A percentile compares a stretch with the other conserved stretches of the same genome.
These are phyloP conservation scores for Trametes cubensis DNA, from an alignment of 768 basidiomycete species.

Conservation along the genomic window DNA sequence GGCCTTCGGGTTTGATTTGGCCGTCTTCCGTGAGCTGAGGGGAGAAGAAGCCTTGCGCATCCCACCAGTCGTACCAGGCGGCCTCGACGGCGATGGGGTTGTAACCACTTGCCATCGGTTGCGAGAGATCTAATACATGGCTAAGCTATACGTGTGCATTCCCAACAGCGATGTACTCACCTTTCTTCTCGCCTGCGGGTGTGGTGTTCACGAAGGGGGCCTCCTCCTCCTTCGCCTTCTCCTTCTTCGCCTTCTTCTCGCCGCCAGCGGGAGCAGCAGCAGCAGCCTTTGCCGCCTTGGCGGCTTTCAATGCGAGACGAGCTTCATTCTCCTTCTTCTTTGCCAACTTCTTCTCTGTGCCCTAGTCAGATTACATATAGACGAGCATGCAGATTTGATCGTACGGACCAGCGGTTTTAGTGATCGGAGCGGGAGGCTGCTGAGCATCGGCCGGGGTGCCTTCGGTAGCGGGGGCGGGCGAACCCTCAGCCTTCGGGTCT, in stretches of 20 bases:
- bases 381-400: neutral
- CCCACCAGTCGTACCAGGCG: conserved; percentile 99
- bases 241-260: conserved; percentile 81
- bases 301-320: conserved; percentile 67
- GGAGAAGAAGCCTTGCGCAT: conserved; percentile 85
- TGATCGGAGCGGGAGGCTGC: conserved; percentile 13
- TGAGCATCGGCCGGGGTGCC: neutral
- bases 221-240: conserved; percentile 73
- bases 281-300: conserved; percentile 45
- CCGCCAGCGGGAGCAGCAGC: conserved; percentile 46
- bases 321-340: conserved; percentile 80
- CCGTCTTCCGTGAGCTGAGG: conserved; percentile 66
- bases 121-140: conserved; percentile 65
- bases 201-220: conserved; percentile 86
- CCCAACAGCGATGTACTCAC: conserved; percentile 41
- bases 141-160: neutral
- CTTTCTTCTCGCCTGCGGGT: conserved; percentile 92
- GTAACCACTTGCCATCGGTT: conserved; percentile 90
- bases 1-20: conserved; percentile 59
- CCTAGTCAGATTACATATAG: neutral
- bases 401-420: conserved; percentile 21
- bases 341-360: conserved; percentile 71
- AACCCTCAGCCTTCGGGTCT: neutral
- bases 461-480: neutral
- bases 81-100: conserved; percentile 94